Conservation (phyloP, 1,139 yeast species). For the Suhomyces bokatorum region DNA sequence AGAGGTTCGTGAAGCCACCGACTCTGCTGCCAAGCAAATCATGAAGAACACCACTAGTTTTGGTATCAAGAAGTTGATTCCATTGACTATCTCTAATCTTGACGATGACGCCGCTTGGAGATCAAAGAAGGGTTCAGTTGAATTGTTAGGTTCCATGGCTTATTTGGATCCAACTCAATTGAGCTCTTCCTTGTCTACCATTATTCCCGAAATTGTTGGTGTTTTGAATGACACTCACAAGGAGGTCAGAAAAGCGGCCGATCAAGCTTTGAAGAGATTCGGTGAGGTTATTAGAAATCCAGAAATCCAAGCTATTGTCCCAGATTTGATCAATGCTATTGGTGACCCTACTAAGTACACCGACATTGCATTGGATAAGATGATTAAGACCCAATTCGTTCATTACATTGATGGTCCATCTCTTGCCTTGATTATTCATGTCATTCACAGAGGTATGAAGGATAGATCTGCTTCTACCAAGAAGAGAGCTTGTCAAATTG, state of each 20-base stretch:
- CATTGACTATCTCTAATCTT: constrained; percentile 80
- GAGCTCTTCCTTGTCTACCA: constrained; percentile 81
- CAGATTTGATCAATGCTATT: constrained; percentile 86
- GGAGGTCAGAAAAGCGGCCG: constrained; percentile 95
- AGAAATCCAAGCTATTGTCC: constrained; percentile 88
- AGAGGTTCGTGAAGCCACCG: constrained; percentile 89
- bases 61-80: constrained; percentile 90
- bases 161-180: constrained; percentile 93
- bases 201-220: constrained; percentile 95
- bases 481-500: constrained; percentile 95
- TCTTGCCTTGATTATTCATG: constrained; percentile 90
- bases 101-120: constrained; percentile 96
- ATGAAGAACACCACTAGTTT: constrained; percentile 91
- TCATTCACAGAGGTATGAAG: constrained; percentile 90
- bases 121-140: constrained; percentile 95
- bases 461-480: constrained; percentile 91
- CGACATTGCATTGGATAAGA: constrained; percentile 80
- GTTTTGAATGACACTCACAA: constrained; percentile 93
- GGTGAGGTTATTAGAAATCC: constrained; percentile 98
- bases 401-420: constrained; percentile 99
- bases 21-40: constrained; percentile 79
- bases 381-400: constrained; percentile 88
- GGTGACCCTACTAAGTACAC: constrained; percentile 94
- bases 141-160: constrained; percentile 95
- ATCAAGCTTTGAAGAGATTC: constrained; percentile 79